These are phyloP conservation scores for Tricholoma hemisulphureum DNA, from an alignment of 768 basidiomycete genomes.

Conservation along the genomic window DNA sequence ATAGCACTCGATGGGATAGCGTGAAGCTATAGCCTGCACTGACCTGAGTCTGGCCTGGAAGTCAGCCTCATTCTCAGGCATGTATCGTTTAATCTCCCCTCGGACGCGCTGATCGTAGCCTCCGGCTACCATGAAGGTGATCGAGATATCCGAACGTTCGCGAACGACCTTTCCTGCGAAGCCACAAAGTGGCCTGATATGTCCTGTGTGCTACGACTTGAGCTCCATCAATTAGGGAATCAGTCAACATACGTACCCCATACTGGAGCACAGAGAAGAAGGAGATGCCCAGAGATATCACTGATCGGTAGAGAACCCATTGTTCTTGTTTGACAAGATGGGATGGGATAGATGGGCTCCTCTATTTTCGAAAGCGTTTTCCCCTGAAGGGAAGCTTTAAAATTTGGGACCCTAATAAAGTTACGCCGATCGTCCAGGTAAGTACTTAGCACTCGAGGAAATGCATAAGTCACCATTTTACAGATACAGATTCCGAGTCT, in stretches of 20 bases:
- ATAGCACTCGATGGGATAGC: not conserved
- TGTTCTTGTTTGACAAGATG: too few species aligned
- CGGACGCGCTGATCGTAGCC: constrained; percentile 1
- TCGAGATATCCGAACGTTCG: constrained; percentile 4
- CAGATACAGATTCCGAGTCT: too few species aligned
- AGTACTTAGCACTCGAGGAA: too few species aligned
- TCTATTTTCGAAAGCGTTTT: too few species aligned
- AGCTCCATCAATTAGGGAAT: not conserved
- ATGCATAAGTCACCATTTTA: too few species aligned
- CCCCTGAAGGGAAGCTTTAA: too few species aligned
- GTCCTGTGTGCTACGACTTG: constrained; percentile 5
- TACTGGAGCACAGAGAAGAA: constrained; percentile 2
- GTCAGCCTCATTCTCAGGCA: not conserved
- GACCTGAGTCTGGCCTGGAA: not conserved
- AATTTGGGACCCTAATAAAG: too few species aligned
- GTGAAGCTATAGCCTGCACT: not conserved
- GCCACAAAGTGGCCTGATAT: constrained; percentile 12
- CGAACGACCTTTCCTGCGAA: constrained; percentile 10
- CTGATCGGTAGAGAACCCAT: too few species aligned
- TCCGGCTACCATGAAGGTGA: constrained; percentile 9
- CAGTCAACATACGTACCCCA: constrained; percentile 4
- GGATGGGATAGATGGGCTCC: too few species aligned
- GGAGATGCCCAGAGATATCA: not conserved
- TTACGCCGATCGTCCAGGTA: too few species aligned
- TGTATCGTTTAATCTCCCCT: constrained; percentile 10